A percentile compares a stretch with the other conserved stretches of the same genome.
Conservation (phyloP, 371 early-diverging fungal species). For the Mucor irregularis region DNA sequence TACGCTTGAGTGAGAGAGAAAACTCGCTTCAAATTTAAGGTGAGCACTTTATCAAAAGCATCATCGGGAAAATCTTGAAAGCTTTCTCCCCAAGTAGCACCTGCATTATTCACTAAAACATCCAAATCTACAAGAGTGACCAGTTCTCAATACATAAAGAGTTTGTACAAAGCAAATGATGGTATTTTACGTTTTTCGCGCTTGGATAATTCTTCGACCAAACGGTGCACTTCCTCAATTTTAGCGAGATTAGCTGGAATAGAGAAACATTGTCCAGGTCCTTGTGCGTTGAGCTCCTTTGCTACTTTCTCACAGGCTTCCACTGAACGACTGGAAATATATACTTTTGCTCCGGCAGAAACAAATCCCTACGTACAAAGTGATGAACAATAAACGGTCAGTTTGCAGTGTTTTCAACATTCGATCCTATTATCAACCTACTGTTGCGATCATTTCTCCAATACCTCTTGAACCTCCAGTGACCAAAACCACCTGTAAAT, state of each 20-base stretch:
- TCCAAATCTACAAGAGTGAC: constrained; percentile 57
- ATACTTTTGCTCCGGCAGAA: constrained; percentile 74
- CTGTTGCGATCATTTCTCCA: constrained; percentile 62
- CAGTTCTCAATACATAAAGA: neutral
- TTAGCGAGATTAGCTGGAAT: constrained; percentile 77
- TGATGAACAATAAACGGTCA: neutral
- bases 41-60: constrained; percentile 76
- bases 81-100: constrained; percentile 64
- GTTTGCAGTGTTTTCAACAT: too few species aligned
- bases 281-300: constrained; percentile 48
- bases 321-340: constrained; percentile 69
- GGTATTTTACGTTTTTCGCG: constrained; percentile 62
- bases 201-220: constrained; percentile 59
- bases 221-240: constrained; percentile 50
- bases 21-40: constrained; percentile 79
- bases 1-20: constrained; percentile 82
- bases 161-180: neutral
- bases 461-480: constrained; percentile 81
- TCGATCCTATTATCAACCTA: too few species aligned
- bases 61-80: constrained; percentile 62
- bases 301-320: constrained; percentile 64
- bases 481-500: constrained; percentile 70
- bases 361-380: constrained; percentile 61
- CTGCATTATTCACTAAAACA: constrained; percentile 84
- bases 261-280: constrained; percentile 71